Conservation (phyloP, 2,329 filamentous ascomycete genomes). For the Pestalotiopsis sp. region DNA sequence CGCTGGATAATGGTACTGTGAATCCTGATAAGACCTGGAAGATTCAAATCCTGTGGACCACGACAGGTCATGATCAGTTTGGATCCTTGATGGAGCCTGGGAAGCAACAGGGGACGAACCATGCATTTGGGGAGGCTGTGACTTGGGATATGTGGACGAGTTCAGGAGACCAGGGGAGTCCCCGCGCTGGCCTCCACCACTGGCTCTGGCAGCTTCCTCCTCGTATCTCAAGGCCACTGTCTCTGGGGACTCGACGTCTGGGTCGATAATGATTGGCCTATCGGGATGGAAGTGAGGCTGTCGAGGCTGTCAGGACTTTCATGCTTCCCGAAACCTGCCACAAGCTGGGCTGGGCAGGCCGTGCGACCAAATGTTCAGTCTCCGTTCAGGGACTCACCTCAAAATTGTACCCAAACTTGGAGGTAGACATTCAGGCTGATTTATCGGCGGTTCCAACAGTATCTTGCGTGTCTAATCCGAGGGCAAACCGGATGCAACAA, state of each 20-base stretch:
- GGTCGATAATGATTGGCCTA: slow-evolving; percentile 61
- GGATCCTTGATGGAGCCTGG: not conserved
- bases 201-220: slow-evolving; percentile 55
- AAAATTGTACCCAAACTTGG: slow-evolving; percentile 60
- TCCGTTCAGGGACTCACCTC: slow-evolving; percentile 53
- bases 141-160: slow-evolving; percentile 83
- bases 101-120: slow-evolving; percentile 60
- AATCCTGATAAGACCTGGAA: slow-evolving; percentile 62
- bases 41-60: slow-evolving; percentile 58
- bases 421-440: slow-evolving; percentile 60
- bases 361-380: not conserved
- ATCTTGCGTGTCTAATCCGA: slow-evolving; percentile 30
- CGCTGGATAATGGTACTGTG: slow-evolving; percentile 55
- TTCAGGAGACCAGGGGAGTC: slow-evolving; percentile 66
- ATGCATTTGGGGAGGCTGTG: slow-evolving; percentile 75
- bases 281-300: slow-evolving; percentile 58
- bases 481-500: slow-evolving; percentile 33
- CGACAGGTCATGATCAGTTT: not conserved
- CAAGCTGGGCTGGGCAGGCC: not conserved
- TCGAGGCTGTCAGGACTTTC: slow-evolving; percentile 15
- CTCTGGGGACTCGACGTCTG: slow-evolving; percentile 60
- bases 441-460: slow-evolving; percentile 7
- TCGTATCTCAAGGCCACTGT: slow-evolving; percentile 60
- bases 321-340: not conserved
- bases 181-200: slow-evolving; percentile 56